Percentiles rank a stretch among this genome's conserved stretches.
Evolutionary conservation across 192 early-diverging fungal species (phyloP).

Genomic region (Backusella australiensis): DNA sequence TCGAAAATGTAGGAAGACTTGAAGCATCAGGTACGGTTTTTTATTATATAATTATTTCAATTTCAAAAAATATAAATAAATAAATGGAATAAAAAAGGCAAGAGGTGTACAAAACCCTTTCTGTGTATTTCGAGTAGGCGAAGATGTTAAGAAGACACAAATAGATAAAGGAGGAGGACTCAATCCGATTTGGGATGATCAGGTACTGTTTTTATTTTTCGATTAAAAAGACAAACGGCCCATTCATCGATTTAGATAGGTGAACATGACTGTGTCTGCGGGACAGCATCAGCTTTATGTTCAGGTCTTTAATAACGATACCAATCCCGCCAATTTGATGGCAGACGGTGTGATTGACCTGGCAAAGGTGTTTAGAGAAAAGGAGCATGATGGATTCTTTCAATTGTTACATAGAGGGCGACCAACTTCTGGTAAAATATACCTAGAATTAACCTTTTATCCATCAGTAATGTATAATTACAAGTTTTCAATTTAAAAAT

Average conservation of each 20-base stretch:
- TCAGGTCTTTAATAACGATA: constrained; percentile 9
- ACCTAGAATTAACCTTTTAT: constrained; percentile 15
- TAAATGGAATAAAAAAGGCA: not conserved
- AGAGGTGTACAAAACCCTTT: not conserved
- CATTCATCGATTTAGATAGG: not conserved
- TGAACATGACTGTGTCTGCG: not conserved
- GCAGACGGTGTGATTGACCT: constrained; percentile 1
- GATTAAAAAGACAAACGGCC: not conserved
- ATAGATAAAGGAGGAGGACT: not conserved
- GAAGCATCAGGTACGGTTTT: not conserved
- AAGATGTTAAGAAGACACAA: not conserved
- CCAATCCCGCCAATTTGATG: constrained; percentile 2
- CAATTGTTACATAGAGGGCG: not conserved
- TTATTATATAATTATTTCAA: not conserved
- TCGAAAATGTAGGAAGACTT: not conserved
- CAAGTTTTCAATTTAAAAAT: not conserved
- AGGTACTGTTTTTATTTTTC: not conserved
- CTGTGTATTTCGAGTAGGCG: constrained; percentile 2
- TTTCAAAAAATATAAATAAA: not conserved
- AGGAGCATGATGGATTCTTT: constrained; percentile 7
- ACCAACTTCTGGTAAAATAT: not conserved
- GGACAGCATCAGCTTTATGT: not conserved
- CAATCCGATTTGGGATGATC: not conserved
- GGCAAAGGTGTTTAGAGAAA: constrained; percentile 6
- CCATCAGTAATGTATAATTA: not conserved